phyloP scores from a whole-genome alignment of 192 early-diverging fungal genomes.

The Chytriomyces sp. region DNA sequence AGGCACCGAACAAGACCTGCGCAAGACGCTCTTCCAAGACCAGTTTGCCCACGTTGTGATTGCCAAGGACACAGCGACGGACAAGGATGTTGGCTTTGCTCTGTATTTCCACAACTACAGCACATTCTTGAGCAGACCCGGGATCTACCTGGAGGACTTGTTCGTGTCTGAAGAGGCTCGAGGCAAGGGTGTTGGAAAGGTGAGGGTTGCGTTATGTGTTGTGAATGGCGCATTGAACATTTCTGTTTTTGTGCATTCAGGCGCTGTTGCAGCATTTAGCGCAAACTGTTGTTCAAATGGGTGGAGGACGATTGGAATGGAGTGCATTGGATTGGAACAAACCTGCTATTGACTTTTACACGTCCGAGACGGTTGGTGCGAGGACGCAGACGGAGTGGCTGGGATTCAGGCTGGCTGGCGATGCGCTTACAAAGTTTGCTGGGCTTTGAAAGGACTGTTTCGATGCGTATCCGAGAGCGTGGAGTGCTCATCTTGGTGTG shows the following conservation, averaged over 20 bases:
- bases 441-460: not conserved
- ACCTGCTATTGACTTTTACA: slow-evolving; percentile 79
- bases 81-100: slow-evolving; percentile 72
- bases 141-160: slow-evolving; percentile 87
- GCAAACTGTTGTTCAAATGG: slow-evolving; percentile 61
- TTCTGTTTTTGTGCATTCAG: slow-evolving; percentile 3
- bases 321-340: slow-evolving; percentile 83
- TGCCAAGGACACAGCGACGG: slow-evolving; percentile 52
- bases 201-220: slow-evolving; percentile 9
- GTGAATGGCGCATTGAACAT: not conserved
- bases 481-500: not conserved
- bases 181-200: slow-evolving; percentile 70
- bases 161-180: slow-evolving; percentile 71
- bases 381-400: slow-evolving; percentile 75
- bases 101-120: slow-evolving; percentile 87
- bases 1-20: slow-evolving; percentile 70
- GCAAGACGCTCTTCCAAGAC: slow-evolving; percentile 67
- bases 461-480: not conserved
- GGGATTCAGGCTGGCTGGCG: slow-evolving; percentile 63
- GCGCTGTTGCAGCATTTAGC: slow-evolving; percentile 71
- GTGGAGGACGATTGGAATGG: slow-evolving; percentile 85
- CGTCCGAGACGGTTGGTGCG: slow-evolving; percentile 64
- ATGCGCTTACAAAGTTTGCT: slow-evolving; percentile 34
- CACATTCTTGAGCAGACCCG: slow-evolving; percentile 69
- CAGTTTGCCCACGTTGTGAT: slow-evolving; percentile 74